Base-by-base conservation (phyloP, 495 filamentous ascomycete genomes). In the Saxophila tyrrhenica region DNA sequence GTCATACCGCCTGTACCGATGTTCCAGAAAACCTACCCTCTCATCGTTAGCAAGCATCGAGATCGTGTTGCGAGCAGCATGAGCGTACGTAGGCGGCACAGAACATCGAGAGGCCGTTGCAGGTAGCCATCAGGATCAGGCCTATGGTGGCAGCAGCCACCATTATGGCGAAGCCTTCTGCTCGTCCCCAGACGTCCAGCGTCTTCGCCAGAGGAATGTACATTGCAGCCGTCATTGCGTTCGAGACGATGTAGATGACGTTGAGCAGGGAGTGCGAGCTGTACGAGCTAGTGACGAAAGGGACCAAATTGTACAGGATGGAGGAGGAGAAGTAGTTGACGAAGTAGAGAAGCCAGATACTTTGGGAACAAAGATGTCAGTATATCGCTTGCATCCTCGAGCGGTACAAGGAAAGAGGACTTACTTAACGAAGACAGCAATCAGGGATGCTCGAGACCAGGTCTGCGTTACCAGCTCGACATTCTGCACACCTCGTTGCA, bases 281-380 rank as follows among this genome's bases (percentile, higher is more conserved):
- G 57, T 77, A 77, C 50, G 61, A 54, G 60, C 69, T 73, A 47
- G 75, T 76, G 51, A 75, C 74, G 60, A 65, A 78, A 24, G 73
- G 69, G 24, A 59, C 61, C 19, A 77, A 62, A 41, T 65, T 69
- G 56, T 55, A 51, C 47, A 66, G 63, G 50, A 73, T 71, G 25
- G 68, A 64, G 46, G 72, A 67, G 54, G 75, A 69, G 29, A 78
- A 60, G 15, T 72, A 66, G 48, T 76, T 71, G 67, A 75, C 65
- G 54, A 78, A 75, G 62, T 75, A 75, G 53, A 77, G 65, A 39
- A 76, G 66, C 57, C 72, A 73, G 15, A 74, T 73, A n/a, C 70
- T 75, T 38, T 21, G 15, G 19, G 17, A 10, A 16, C 2, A 21
- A 24, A 20, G 9, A 25, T 47, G 56, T 55, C 35, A 59, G 46